Conservation (phyloP, 2,329 filamentous ascomycete species). For the Gremmenia infestans region DNA sequence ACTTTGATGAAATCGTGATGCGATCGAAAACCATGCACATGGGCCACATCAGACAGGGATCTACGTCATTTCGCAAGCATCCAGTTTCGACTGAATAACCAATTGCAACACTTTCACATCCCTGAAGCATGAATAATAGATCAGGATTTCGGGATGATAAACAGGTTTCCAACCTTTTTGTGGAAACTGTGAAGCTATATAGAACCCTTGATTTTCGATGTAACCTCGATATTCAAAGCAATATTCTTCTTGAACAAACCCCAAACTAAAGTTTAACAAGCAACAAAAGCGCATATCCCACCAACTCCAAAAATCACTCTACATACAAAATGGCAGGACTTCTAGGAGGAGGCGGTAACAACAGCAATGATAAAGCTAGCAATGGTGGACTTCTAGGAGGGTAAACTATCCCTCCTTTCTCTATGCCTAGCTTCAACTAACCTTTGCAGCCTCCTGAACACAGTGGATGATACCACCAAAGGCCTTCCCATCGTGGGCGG, state of each 20-base stretch:
- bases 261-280: background rate
- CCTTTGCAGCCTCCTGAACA: conserved; percentile 15
- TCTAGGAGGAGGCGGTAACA: conserved; percentile 33
- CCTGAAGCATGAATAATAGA: background rate
- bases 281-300: background rate
- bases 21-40: background rate
- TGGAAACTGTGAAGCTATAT: background rate
- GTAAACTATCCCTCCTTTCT: background rate
- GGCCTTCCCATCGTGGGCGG: conserved; percentile 20
- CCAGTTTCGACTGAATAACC: background rate
- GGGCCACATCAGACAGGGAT: background rate
- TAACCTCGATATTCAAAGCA: background rate
- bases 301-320: background rate
- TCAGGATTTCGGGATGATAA: background rate
- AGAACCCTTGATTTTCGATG: background rate
- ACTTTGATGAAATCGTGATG: too few species aligned
- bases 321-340: conserved; percentile 38
- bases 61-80: background rate
- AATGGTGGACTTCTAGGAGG: conserved; percentile 18
- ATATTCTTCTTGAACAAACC: background rate
- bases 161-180: background rate
- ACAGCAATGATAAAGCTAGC: conserved; percentile 8
- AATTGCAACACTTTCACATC: background rate
- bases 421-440: background rate
- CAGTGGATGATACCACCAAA: conserved; percentile 25